phyloP scores from a whole-genome alignment of 176 grass and related monocot genomes.

The Lolium multiflorum region DNA sequence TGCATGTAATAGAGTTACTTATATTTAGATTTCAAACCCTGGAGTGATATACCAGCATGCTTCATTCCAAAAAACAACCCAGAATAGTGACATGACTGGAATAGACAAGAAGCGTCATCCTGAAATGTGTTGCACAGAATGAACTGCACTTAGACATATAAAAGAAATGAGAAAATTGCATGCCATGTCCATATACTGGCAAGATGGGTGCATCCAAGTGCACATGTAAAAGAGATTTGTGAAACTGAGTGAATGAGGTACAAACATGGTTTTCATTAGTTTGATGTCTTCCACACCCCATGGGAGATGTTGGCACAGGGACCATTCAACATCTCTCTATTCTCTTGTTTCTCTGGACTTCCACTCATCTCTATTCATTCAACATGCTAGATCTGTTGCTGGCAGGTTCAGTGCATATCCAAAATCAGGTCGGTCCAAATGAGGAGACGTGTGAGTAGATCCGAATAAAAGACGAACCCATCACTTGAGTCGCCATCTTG shows the following conservation, averaged over 20 bases:
- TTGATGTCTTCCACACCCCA: neutral
- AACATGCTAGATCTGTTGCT: neutral
- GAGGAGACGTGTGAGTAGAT: neutral
- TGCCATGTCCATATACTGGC: neutral
- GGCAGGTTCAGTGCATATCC: neutral
- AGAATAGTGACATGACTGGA: neutral
- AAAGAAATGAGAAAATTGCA: constrained; percentile 1
- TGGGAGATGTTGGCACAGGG: neutral
- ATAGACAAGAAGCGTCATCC: neutral
- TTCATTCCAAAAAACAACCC: neutral
- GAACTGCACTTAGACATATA: neutral
- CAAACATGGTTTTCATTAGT: no score
- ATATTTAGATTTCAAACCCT: neutral
- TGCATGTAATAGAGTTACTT: neutral
- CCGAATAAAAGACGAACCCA: neutral
- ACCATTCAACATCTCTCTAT: neutral
- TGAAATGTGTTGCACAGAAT: neutral
- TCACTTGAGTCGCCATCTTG: neutral
- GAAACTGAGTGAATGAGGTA: neutral
- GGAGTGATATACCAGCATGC: neutral
- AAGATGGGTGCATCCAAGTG: neutral
- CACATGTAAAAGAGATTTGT: neutral
- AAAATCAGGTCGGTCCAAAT: neutral
- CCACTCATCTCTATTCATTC: neutral
- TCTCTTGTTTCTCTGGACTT: neutral